Percentiles rank a stretch among this genome's conserved stretches.
These are phyloP conservation scores for Aspergillus homomorphus DNA, from an alignment of 495 filamentous ascomycete genomes.

Conservation along the genomic window DNA sequence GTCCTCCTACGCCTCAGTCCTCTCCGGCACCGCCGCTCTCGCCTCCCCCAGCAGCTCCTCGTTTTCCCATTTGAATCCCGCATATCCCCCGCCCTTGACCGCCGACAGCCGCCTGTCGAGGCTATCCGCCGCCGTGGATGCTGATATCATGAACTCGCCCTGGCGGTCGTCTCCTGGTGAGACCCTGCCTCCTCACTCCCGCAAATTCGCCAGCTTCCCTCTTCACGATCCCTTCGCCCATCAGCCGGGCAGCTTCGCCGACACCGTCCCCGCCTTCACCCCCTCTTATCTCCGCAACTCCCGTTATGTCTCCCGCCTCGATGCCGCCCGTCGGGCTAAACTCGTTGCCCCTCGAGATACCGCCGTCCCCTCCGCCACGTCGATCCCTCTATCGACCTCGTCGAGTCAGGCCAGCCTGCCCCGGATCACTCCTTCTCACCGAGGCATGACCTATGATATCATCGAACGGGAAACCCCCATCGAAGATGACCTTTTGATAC, in stretches of 20 bases:
- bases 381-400: conserved; percentile 55
- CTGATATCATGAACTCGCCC: conserved; percentile 45
- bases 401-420: conserved; percentile 62
- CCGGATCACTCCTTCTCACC: conserved; percentile 68
- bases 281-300: conserved; percentile 80
- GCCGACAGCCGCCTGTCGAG: conserved; percentile 36
- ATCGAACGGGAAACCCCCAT: conserved; percentile 69
- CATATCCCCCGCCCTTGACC: conserved; percentile 39
- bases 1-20: conserved; percentile 79
- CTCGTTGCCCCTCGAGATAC: conserved; percentile 48
- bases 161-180: conserved; percentile 38
- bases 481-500: conserved; percentile 55
- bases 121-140: conserved; percentile 42
- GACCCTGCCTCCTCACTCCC: conserved; percentile 55
- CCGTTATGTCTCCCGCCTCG: conserved; percentile 70
- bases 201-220: conserved; percentile 55
- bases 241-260: conserved; percentile 24
- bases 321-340: conserved; percentile 64
- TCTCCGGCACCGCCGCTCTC: conserved; percentile 62
- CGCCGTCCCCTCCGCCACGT: conserved; percentile 34
- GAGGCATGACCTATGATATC: conserved; percentile 80
- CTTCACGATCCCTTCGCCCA: conserved; percentile 31
- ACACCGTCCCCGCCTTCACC: conserved; percentile 57
- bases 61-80: conserved; percentile 62
- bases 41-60: conserved; percentile 44